phyloP scores from a whole-genome alignment of 768 basidiomycete genomes.

The Auriscalpium microsporum region DNA sequence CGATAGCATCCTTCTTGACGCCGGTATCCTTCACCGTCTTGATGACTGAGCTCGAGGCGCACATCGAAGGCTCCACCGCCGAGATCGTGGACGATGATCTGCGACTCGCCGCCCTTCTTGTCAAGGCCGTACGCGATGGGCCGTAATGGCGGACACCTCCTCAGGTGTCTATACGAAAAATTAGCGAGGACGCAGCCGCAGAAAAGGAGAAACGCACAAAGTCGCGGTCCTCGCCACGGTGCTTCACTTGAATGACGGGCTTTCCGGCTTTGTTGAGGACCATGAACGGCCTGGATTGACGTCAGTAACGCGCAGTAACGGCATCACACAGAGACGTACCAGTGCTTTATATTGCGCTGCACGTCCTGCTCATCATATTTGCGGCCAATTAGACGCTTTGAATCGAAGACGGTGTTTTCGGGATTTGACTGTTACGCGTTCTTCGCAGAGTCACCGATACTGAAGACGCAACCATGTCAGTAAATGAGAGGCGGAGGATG shows the following conservation, averaged over 20 bases:
- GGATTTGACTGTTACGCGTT: no score
- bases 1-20: no score
- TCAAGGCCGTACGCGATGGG: slow-evolving; percentile 41
- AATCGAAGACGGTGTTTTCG: slow-evolving; percentile 23
- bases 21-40: no score
- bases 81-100: slow-evolving; percentile 50
- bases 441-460: no score
- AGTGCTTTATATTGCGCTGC: slow-evolving; percentile 77
- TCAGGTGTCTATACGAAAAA: slow-evolving; percentile 25
- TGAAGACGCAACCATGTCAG: no score
- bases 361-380: slow-evolving; percentile 74
- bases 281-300: slow-evolving; percentile 22
- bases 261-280: slow-evolving; percentile 30
- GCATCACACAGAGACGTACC: neutral
- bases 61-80: slow-evolving; percentile 57
- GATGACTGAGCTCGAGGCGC: no score
- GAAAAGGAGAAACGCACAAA: slow-evolving; percentile 25
- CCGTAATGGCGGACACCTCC: no score
- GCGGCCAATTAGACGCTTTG: slow-evolving; percentile 77
- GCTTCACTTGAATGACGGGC: slow-evolving; percentile 40
- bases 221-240: slow-evolving; percentile 37
- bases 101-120: slow-evolving; percentile 33
- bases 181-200: neutral
- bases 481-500: no score
- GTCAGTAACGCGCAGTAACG: neutral